These are phyloP conservation scores for Mortierella sp. DNA, from an alignment of 371 early-diverging fungal genomes.

Conservation along the genomic window DNA sequence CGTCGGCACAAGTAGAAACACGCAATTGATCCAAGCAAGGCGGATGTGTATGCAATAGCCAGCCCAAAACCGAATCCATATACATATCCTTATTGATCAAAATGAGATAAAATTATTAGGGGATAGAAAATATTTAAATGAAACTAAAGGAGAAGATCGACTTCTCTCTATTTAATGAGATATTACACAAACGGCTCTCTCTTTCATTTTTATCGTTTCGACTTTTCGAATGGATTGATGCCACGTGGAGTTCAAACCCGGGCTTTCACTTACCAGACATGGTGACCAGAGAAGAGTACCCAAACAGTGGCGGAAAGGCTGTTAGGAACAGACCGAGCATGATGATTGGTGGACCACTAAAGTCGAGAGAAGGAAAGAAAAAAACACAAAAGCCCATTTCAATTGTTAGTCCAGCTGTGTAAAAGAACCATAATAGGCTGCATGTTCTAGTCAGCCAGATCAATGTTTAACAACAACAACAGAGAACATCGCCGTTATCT, in stretches of 20 bases:
- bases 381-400: background rate
- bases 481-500: background rate
- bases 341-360: slow-evolving; percentile 49
- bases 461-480: background rate
- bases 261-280: slow-evolving; percentile 57
- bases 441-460: background rate
- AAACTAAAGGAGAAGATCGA: background rate
- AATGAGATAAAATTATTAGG: too few species aligned
- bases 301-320: slow-evolving; percentile 77
- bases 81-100: slow-evolving; percentile 62
- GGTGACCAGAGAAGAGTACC: slow-evolving; percentile 73
- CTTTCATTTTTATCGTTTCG: too few species aligned
- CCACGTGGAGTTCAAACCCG: background rate
- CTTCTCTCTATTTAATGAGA: background rate
- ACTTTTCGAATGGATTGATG: too few species aligned
- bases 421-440: background rate
- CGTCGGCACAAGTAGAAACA: slow-evolving; percentile 72
- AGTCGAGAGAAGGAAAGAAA: background rate
- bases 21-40: slow-evolving; percentile 67
- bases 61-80: slow-evolving; percentile 75
- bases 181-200: too few species aligned
- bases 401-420: background rate
- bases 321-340: slow-evolving; percentile 62
- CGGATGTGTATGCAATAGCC: slow-evolving; percentile 72
- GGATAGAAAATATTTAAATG: background rate